Evolutionary conservation across 2,329 filamentous ascomycete species (phyloP).

Genomic region (Botrytis elliptica): DNA sequence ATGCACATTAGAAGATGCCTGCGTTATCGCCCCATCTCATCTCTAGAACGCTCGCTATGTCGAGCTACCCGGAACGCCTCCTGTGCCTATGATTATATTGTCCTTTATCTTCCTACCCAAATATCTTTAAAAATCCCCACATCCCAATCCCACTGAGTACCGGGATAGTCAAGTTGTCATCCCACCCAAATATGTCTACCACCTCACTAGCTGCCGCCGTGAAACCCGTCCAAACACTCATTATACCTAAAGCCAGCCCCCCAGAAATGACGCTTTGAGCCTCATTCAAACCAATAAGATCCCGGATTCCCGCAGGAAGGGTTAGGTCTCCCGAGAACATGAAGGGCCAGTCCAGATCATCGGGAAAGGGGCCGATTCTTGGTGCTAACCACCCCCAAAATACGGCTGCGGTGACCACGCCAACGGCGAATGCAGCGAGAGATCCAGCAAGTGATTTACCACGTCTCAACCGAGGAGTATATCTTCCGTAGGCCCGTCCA

Average conservation of each 20-base stretch:
- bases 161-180: constrained; percentile 97
- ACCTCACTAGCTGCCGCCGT: constrained; percentile 87
- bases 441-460: constrained; percentile 93
- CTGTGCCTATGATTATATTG: constrained; percentile 10
- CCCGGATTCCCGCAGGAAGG: constrained; percentile 61
- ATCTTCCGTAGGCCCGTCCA: constrained; percentile 82
- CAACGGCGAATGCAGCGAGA: constrained; percentile 76
- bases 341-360: constrained; percentile 68
- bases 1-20: constrained; percentile 13
- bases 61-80: constrained; percentile 19
- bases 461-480: constrained; percentile 79
- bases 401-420: constrained; percentile 75
- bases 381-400: constrained; percentile 91
- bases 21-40: constrained; percentile 14
- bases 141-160: constrained; percentile 84
- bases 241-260: constrained; percentile 68
- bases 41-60: constrained; percentile 16
- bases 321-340: constrained; percentile 78
- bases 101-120: constrained; percentile 50
- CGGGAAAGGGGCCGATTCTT: constrained; percentile 61
- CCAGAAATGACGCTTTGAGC: constrained; percentile 65
- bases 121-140: constrained; percentile 87
- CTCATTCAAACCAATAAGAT: constrained; percentile 59
- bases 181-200: constrained; percentile 88
- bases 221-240: constrained; percentile 86